Evolutionary conservation across 2,329 filamentous ascomycete genomes (phyloP).

Genomic region (Aspergillus unguis): DNA sequence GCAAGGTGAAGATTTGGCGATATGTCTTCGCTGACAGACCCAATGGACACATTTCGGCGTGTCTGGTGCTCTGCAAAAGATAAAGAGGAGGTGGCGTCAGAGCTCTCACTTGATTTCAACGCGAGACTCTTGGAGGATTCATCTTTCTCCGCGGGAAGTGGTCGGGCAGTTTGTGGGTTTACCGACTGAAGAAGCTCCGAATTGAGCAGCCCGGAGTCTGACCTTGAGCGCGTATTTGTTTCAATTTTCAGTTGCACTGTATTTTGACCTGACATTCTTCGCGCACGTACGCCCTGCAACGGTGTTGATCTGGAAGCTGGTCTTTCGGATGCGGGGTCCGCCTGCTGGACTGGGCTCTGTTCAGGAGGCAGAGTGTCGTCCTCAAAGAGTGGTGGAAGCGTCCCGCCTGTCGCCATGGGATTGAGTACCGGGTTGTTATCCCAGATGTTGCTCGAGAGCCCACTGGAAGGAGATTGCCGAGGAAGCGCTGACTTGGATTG

Average conservation of each 20-base stretch:
- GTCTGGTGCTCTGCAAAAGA: slow-evolving; percentile 24
- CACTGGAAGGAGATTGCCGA: slow-evolving; percentile 78
- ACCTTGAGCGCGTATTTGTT: slow-evolving; percentile 51
- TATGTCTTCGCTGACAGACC: slow-evolving; percentile 39
- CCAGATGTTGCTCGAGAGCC: slow-evolving; percentile 73
- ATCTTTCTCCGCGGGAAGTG: slow-evolving; percentile 30
- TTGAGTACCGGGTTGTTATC: slow-evolving; percentile 75
- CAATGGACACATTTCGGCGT: slow-evolving; percentile 32
- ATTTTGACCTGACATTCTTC: slow-evolving; percentile 77
- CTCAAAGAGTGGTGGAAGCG: slow-evolving; percentile 71
- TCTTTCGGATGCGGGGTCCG: slow-evolving; percentile 1
- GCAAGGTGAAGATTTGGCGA: slow-evolving; percentile 42
- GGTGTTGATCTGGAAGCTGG: slow-evolving; percentile 3
- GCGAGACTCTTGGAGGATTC: slow-evolving; percentile 22
- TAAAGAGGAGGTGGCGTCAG: slow-evolving; percentile 13
- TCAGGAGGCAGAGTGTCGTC: slow-evolving; percentile 42
- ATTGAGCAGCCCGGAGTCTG: slow-evolving; percentile 18
- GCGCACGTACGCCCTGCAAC: slow-evolving; percentile 61
- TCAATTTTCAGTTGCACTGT: slow-evolving; percentile 85
- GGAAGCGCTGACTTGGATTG: slow-evolving; percentile 66
- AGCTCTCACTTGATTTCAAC: slow-evolving; percentile 13
- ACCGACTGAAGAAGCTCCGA: slow-evolving; percentile 29
- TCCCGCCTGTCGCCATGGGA: slow-evolving; percentile 64
- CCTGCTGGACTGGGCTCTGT: slow-evolving; percentile 37
- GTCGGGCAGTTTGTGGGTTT: slow-evolving; percentile 20